Base-by-base conservation (phyloP, 2,329 filamentous ascomycete genomes). In the Cytospora mali region DNA sequence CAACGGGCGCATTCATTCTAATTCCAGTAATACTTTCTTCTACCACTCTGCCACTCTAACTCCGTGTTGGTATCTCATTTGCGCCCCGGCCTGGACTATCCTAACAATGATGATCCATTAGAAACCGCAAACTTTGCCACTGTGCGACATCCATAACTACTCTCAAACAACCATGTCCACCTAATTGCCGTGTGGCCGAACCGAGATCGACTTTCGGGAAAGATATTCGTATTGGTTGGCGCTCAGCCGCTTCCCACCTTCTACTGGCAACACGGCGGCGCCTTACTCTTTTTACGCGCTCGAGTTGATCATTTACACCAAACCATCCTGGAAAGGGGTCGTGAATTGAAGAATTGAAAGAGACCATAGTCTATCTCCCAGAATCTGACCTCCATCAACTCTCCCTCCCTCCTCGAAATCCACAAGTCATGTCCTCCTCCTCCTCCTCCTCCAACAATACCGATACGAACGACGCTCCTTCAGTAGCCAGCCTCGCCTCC, bases 391-490 rank as follows among this genome's bases (percentile, higher is more conserved):
- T 35, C 13, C n/a, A 11, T 35, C 33, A 35, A 11, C 14, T 14
- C 10, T 11, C 33, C 33, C 14, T 14, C 11, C 33, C 9, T 14
- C 2, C 6, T 18, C 7, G 6, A 21, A 42, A 33, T 2, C 39
- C 18, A 42, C 9, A 31, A 54, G 33, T 27, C 51, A 62, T 35
- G 56, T 54, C 60, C 29, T 53, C 56, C 21, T 42, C 35, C 35
- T 53, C 56, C 21, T 21, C 39, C 21, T 42, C 35, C 35, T 53
- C 56, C 21, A 9, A 18, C 18, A 21, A 25, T 31, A 27, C 31
- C 13, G 33, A 49, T 21, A 27, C 56, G 31, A 29, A 33, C 61
- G 56, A 57, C 35, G 33, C 49, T n/a, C 56, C 49, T n/a, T 53
- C 53, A 21, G 53, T 21, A 46, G 48, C 53, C 59, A 50, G 48